phyloP scores from a whole-genome alignment of 768 basidiomycete genomes.

The Hortiboletus flavorubellus region DNA sequence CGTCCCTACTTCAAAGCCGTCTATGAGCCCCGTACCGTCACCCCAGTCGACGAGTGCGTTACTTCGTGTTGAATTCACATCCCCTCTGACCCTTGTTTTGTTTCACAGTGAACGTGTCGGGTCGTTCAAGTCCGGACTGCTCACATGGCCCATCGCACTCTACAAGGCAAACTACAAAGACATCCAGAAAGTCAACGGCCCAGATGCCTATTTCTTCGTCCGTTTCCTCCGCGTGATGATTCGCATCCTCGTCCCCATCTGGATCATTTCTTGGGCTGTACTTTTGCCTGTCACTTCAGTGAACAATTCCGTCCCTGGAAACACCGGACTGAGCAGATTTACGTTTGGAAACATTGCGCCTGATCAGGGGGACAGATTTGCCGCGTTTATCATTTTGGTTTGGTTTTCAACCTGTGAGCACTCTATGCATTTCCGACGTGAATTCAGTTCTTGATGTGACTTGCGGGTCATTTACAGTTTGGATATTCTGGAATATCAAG shows the following conservation, averaged over 20 bases:
- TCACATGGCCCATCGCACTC: conserved; percentile 68
- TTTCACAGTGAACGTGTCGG: conserved; percentile 51
- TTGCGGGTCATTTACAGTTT: conserved; percentile 44
- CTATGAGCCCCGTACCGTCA: conserved; percentile 84
- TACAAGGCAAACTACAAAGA: conserved; percentile 58
- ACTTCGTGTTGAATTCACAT: not conserved
- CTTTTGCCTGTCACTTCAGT: conserved; percentile 74
- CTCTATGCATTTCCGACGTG: not conserved
- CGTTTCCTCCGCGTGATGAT: conserved; percentile 86
- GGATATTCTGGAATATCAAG: conserved; percentile 82
- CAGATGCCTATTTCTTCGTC: conserved; percentile 93
- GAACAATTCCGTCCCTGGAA: conserved; percentile 42
- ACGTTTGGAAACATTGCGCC: conserved; percentile 75
- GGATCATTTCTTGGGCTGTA: conserved; percentile 84
- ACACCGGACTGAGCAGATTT: conserved; percentile 62
- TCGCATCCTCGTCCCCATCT: conserved; percentile 82
- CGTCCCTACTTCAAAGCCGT: conserved; percentile 83
- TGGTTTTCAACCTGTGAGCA: conserved; percentile 76
- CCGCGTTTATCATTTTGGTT: conserved; percentile 73
- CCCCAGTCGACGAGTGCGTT: conserved; percentile 43
- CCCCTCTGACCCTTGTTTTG: not conserved
- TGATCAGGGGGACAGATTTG: conserved; percentile 54
- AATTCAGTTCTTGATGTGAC: not conserved
- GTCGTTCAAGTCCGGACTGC: conserved; percentile 46
- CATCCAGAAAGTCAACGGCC: conserved; percentile 68